Conservation (phyloP, 805 yeast genomes). For the Scheffersomyces spartinae region DNA sequence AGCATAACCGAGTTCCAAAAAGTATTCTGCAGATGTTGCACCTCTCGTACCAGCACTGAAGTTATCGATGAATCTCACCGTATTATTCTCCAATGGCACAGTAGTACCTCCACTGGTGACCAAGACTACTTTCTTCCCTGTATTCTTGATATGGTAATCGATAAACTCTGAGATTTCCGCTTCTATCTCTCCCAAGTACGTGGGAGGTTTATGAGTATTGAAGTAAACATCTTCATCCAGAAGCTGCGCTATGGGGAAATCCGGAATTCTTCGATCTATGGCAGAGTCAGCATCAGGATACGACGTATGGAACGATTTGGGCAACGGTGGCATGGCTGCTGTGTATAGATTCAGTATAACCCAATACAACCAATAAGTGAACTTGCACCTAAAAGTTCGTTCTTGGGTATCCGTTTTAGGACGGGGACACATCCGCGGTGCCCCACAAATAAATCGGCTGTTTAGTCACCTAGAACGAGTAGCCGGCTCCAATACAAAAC, state of each 20-base stretch:
- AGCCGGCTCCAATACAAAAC: too few relatives aligned
- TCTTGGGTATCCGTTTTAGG: too few relatives aligned
- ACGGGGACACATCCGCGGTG: too few relatives aligned
- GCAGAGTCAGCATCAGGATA: conserved; percentile 63
- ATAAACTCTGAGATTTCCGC: conserved; percentile 51
- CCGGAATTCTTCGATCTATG: conserved; percentile 66
- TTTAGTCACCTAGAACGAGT: too few relatives aligned
- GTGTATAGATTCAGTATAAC: too few relatives aligned
- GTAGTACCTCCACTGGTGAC: conserved; percentile 98
- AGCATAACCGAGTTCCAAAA: conserved; percentile 76
- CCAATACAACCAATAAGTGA: too few relatives aligned
- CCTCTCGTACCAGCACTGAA: conserved; percentile 98
- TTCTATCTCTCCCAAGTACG: conserved; percentile 54
- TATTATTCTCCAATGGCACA: conserved; percentile 92
- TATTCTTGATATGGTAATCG: conserved; percentile 31
- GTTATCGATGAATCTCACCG: conserved; percentile 93
- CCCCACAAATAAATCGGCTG: too few relatives aligned
- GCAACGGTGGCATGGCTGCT: too few relatives aligned
- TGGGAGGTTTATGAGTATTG: conserved; percentile 59
- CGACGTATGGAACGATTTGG: too few relatives aligned
- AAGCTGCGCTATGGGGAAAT: conserved; percentile 64
- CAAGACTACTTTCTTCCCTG: conserved; percentile 49
- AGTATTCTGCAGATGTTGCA: conserved; percentile 89
- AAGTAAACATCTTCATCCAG: conserved; percentile 73
- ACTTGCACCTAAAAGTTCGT: too few relatives aligned